These are phyloP conservation scores for Mycena rebaudengoi DNA, from an alignment of 768 basidiomycete species.

Conservation along the genomic window DNA sequence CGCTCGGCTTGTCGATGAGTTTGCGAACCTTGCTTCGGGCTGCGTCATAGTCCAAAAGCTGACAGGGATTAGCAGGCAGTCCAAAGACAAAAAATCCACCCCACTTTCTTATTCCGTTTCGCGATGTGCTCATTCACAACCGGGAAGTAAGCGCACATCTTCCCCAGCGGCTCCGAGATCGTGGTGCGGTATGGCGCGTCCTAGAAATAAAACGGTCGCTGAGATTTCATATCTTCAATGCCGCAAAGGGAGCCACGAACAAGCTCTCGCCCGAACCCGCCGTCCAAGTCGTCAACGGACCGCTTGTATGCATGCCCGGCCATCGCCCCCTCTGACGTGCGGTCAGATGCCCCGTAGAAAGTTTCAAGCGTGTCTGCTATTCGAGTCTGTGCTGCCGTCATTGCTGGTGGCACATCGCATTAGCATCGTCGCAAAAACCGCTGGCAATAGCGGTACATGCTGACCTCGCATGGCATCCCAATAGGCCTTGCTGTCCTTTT, in stretches of 20 bases:
- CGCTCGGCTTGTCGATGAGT: conserved; percentile 88
- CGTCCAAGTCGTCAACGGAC: conserved; percentile 93
- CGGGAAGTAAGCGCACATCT: conserved; percentile 96
- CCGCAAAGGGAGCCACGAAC: conserved; percentile 54
- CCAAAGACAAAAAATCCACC: background rate
- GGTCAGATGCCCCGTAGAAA: conserved; percentile 90
- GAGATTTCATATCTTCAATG: background rate
- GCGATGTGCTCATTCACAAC: conserved; percentile 91
- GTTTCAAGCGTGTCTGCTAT: conserved; percentile 93
- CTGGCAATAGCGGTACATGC: conserved; percentile 31
- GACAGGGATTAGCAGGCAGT: background rate
- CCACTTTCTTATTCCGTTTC: conserved; percentile 96
- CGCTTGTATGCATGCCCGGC: conserved; percentile 96
- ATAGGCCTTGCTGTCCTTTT: conserved; percentile 96
- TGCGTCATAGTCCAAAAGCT: conserved; percentile 96
- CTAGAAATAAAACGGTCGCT: conserved; percentile 47
- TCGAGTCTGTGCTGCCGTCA: conserved; percentile 92
- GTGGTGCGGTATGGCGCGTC: conserved; percentile 95
- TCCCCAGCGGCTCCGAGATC: conserved; percentile 93
- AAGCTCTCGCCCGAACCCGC: conserved; percentile 83
- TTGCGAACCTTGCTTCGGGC: conserved; percentile 92
- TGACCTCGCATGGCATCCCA: conserved; percentile 93
- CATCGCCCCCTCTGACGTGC: conserved; percentile 92
- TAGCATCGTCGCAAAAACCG: background rate
- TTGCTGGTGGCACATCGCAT: conserved; percentile 60